Evolutionary conservation across 768 basidiomycete genomes (phyloP).

Genomic region (Kwoniella dendrophila): DNA sequence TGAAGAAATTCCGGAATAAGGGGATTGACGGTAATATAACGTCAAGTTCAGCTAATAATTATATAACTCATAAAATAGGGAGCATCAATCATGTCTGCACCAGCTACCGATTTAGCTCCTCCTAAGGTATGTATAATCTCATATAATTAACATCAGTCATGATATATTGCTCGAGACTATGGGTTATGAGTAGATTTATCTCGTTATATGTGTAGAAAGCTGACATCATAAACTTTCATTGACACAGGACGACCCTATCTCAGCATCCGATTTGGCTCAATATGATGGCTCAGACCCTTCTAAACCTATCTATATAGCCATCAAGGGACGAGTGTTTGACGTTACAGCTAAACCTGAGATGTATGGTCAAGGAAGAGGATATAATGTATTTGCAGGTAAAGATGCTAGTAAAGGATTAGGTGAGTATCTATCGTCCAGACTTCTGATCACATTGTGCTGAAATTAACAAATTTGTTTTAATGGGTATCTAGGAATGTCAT

Average conservation of each 20-base stretch:
- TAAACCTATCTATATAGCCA: conserved; percentile 84
- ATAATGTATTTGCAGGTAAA: conserved; percentile 81
- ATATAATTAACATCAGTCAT: neutral
- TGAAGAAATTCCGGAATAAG: too few species aligned
- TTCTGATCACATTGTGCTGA: too few species aligned
- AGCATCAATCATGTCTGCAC: conserved; percentile 52
- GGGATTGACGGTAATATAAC: too few species aligned
- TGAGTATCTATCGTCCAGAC: conserved; percentile 40
- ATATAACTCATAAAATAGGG: conserved; percentile 23
- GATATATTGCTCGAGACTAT: too few species aligned
- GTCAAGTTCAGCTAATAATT: neutral
- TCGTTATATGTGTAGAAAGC: too few species aligned
- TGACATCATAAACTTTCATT: too few species aligned
- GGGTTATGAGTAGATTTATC: too few species aligned
- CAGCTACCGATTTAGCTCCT: conserved; percentile 41
- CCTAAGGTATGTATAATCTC: conserved; percentile 41
- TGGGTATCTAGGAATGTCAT: conserved; percentile 70
- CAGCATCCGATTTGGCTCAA: conserved; percentile 66
- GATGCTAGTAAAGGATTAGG: conserved; percentile 85
- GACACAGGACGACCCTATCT: conserved; percentile 71
- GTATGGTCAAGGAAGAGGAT: conserved; percentile 73
- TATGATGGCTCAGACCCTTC: conserved; percentile 70
- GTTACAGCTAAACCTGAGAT: conserved; percentile 81
- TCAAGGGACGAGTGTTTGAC: conserved; percentile 93
- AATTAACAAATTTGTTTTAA: too few species aligned